These are phyloP conservation scores for Blastomyces gilchristii DNA, from an alignment of 2,329 filamentous ascomycete species.

Conservation along the genomic window DNA sequence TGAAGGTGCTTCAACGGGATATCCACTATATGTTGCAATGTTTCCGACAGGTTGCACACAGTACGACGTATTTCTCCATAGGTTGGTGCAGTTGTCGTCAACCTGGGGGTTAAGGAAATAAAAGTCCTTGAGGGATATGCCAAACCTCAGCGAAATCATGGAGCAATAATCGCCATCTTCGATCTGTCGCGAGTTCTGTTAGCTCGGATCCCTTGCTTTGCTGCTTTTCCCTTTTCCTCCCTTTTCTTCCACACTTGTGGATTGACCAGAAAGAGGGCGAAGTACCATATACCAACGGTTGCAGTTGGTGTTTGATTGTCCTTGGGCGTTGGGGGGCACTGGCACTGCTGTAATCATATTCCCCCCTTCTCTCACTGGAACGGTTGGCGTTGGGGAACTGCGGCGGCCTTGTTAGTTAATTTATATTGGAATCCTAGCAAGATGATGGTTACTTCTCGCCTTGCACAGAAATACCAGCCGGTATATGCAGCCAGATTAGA, in stretches of 20 bases:
- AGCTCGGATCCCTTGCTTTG: background rate
- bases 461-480: slow-evolving; percentile 2
- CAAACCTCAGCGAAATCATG: slow-evolving; percentile 7
- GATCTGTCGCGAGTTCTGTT: background rate
- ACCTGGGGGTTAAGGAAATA: slow-evolving; percentile 11
- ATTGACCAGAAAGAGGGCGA: background rate
- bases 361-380: background rate
- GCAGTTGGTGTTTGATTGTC: slow-evolving; percentile 1
- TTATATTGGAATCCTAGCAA: background rate
- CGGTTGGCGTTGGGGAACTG: background rate
- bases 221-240: background rate
- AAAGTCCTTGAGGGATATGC: slow-evolving; percentile 9
- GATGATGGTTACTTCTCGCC: background rate
- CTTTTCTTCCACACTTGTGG: background rate
- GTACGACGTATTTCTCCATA: background rate
- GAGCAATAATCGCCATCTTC: slow-evolving; percentile 9
- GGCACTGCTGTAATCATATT: background rate
- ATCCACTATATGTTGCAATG: background rate
- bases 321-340: background rate
- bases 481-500: slow-evolving; percentile 11
- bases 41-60: background rate
- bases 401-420: background rate
- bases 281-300: background rate
- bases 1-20: background rate
- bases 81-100: slow-evolving; percentile 10